A percentile compares a stretch with the other conserved stretches of the same genome.
Evolutionary conservation across 495 filamentous ascomycete species (phyloP).

Genomic region (Neurospora sp.): DNA sequence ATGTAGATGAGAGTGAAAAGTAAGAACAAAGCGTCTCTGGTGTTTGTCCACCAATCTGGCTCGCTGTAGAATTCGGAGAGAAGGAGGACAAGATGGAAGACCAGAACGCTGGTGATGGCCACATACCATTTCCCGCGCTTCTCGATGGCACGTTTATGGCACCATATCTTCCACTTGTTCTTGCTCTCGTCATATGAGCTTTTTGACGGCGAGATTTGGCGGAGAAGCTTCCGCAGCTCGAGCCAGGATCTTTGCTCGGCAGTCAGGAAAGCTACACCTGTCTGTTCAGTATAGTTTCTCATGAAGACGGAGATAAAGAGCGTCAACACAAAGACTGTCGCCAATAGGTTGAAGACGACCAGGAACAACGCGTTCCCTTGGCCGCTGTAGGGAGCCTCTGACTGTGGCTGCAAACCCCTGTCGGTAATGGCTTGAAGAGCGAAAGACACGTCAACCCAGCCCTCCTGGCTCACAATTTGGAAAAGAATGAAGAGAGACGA

Average conservation of each 20-base stretch:
- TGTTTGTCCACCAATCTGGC: constrained; percentile 49
- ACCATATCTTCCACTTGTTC: constrained; percentile 78
- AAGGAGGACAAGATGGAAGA: constrained; percentile 75
- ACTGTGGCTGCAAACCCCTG: constrained; percentile 55
- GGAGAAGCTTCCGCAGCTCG: constrained; percentile 83
- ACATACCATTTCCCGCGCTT: constrained; percentile 92
- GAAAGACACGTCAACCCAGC: constrained; percentile 89
- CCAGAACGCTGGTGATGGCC: constrained; percentile 63
- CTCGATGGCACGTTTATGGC: constrained; percentile 84
- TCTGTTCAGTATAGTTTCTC: constrained; percentile 98
- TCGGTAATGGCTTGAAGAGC: constrained; percentile 76
- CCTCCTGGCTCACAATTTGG: constrained; percentile 98
- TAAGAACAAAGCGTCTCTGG: constrained; percentile 72
- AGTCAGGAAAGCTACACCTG: constrained; percentile 91
- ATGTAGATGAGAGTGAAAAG: constrained; percentile 79
- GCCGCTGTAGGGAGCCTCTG: constrained; percentile 39
- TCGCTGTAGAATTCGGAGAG: constrained; percentile 80
- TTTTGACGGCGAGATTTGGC: constrained; percentile 90
- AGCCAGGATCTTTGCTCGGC: constrained; percentile 96
- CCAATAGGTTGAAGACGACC: constrained; percentile 91
- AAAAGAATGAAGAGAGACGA: constrained; percentile 91
- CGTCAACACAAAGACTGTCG: constrained; percentile 94
- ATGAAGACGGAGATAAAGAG: constrained; percentile 99
- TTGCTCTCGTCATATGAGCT: constrained; percentile 65
- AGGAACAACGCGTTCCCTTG: constrained; percentile 91